Evolutionary conservation across 2,329 filamentous ascomycete species (phyloP).

Genomic region (Claviceps spartinae): DNA sequence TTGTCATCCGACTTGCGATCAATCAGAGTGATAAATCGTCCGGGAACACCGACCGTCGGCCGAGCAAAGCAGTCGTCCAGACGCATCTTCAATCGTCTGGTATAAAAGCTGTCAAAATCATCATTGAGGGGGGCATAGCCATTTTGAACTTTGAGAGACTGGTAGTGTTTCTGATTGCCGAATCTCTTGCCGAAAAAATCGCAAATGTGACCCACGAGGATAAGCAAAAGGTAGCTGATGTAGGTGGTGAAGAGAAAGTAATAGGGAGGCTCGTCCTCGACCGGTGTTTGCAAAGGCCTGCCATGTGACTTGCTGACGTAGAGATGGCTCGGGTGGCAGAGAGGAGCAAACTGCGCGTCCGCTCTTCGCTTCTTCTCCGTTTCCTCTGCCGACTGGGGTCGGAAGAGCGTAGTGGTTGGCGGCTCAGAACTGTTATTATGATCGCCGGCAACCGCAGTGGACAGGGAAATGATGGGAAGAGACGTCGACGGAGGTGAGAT

Average conservation of each 20-base stretch:
- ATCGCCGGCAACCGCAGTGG: constrained; percentile 68
- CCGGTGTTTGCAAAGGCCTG: constrained; percentile 62
- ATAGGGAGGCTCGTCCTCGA: constrained; percentile 93
- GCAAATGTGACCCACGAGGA: constrained; percentile 85
- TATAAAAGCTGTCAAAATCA: constrained; percentile 98
- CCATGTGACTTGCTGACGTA: constrained; percentile 84
- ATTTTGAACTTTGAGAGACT: constrained; percentile 66
- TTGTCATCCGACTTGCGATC: constrained; percentile 85
- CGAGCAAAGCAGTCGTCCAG: constrained; percentile 96
- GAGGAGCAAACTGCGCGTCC: constrained; percentile 83
- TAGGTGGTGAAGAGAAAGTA: constrained; percentile 96
- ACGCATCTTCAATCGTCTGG: constrained; percentile 78
- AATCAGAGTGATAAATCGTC: constrained; percentile 82
- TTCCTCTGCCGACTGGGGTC: constrained; percentile 77
- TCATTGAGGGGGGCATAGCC: constrained; percentile 93
- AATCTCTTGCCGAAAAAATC: constrained; percentile 98
- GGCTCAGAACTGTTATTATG: constrained; percentile 57
- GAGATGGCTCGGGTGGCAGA: constrained; percentile 66
- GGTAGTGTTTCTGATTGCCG: constrained; percentile 67
- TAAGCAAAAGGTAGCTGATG: constrained; percentile 92
- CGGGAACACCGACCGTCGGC: constrained; percentile 84
- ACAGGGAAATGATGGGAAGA: constrained; percentile 82
- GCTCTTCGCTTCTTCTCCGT: constrained; percentile 58
- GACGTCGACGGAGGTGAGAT: constrained; percentile 62
- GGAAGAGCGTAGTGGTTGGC: constrained; percentile 66